These are phyloP conservation scores for Globisporangium ultimum DNA, from an alignment of 352 stramenopile species.

Conservation along the genomic window DNA sequence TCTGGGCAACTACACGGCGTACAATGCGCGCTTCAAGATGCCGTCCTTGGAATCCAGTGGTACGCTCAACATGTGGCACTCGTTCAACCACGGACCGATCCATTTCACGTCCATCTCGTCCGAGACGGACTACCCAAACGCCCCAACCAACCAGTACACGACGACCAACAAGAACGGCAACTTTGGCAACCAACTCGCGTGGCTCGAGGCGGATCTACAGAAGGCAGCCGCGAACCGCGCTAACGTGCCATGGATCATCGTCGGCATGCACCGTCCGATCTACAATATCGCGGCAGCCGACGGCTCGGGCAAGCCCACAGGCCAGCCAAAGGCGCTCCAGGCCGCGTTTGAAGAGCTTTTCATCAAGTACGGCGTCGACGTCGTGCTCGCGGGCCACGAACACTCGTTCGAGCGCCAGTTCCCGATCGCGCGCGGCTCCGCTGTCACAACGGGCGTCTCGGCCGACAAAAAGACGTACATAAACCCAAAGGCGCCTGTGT, in stretches of 20 bases:
- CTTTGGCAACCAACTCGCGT: slow-evolving; percentile 50
- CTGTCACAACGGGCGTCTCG: slow-evolving; percentile 45
- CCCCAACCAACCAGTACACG: slow-evolving; percentile 39
- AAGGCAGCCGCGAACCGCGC: slow-evolving; percentile 39
- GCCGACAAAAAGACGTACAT: slow-evolving; percentile 48
- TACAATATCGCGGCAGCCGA: slow-evolving; percentile 24
- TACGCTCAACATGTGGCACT: slow-evolving; percentile 85
- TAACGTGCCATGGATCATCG: slow-evolving; percentile 47
- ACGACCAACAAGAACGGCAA: slow-evolving; percentile 29
- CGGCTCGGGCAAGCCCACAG: slow-evolving; percentile 15
- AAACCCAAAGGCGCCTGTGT: slow-evolving; percentile 56
- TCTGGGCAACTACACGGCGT: slow-evolving; percentile 81
- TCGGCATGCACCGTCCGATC: slow-evolving; percentile 46
- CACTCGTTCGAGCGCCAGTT: slow-evolving; percentile 84
- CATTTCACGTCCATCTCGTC: slow-evolving; percentile 85
- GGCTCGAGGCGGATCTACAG: slow-evolving; percentile 48
- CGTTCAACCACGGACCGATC: slow-evolving; percentile 78
- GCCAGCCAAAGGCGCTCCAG: slow-evolving; percentile 33
- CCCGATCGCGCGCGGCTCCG: slow-evolving; percentile 40
- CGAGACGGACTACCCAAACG: slow-evolving; percentile 61
- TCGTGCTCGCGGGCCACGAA: slow-evolving; percentile 81
- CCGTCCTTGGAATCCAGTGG: slow-evolving; percentile 58
- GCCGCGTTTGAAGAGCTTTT: slow-evolving; percentile 79
- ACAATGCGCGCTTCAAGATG: slow-evolving; percentile 86
- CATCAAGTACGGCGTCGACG: slow-evolving; percentile 82